Conservation (phyloP, 2,329 filamentous ascomycete species). For the Microcyclospora tardicrescens region DNA sequence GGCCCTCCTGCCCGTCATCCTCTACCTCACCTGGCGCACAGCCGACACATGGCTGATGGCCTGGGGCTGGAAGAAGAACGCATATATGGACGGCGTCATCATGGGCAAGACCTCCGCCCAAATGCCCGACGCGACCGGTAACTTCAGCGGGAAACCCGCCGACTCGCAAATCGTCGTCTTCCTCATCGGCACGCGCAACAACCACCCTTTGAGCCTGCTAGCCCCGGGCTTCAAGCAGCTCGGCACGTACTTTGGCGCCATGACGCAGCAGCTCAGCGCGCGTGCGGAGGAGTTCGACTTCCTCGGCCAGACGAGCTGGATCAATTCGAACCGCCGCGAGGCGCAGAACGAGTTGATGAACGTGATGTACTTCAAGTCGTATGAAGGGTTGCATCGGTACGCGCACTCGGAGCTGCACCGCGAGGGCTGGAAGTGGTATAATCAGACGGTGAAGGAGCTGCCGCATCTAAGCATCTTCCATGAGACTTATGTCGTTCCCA, state of each 20-base stretch:
- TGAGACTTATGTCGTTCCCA: slow-evolving; percentile 38
- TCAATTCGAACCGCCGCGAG: slow-evolving; percentile 22
- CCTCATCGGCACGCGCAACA: slow-evolving; percentile 24
- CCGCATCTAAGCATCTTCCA: slow-evolving; percentile 41
- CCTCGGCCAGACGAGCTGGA: slow-evolving; percentile 32
- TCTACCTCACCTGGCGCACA: slow-evolving; percentile 23
- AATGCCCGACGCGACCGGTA: slow-evolving; percentile 24
- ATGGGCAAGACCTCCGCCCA: slow-evolving; percentile 25
- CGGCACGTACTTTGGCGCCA: slow-evolving; percentile 25
- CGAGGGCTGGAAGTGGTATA: slow-evolving; percentile 39
- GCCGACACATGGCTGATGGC: slow-evolving; percentile 24
- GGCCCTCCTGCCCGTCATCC: slow-evolving; percentile 23
- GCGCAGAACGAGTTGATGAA: slow-evolving; percentile 30
- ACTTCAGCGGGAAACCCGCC: slow-evolving; percentile 20
- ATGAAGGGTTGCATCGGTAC: slow-evolving; percentile 40
- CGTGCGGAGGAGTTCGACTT: slow-evolving; percentile 36
- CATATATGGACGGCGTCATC: slow-evolving; percentile 25
- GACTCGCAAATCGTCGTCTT: slow-evolving; percentile 25
- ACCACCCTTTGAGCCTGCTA: slow-evolving; percentile 36
- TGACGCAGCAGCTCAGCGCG: slow-evolving; percentile 24
- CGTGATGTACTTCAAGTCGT: slow-evolving; percentile 39
- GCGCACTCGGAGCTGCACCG: slow-evolving; percentile 39
- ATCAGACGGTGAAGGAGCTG: slow-evolving; percentile 21
- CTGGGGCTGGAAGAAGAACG: slow-evolving; percentile 24
- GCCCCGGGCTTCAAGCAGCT: slow-evolving; percentile 33